Conservation (phyloP, 2,329 filamentous ascomycete genomes). For the Pseudogymnoascus sp. region DNA sequence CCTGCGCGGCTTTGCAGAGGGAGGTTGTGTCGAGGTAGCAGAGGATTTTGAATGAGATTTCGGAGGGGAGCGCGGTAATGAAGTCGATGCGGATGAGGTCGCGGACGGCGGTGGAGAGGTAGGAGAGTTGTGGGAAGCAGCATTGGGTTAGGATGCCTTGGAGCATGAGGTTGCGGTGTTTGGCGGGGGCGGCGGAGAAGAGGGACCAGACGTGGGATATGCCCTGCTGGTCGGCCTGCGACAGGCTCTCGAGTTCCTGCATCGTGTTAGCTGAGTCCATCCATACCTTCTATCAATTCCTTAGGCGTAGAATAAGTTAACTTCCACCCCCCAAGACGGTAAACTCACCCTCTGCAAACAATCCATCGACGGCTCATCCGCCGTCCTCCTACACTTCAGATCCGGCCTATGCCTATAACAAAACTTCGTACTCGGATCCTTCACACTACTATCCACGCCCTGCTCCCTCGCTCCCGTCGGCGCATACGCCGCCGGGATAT, state of each 20-base stretch:
- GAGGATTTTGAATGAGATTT: slow-evolving; percentile 88
- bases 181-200: slow-evolving; percentile 89
- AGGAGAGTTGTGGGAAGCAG: slow-evolving; percentile 94
- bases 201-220: slow-evolving; percentile 97
- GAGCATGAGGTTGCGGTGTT: slow-evolving; percentile 91
- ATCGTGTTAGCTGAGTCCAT: neutral
- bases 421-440: slow-evolving; percentile 73
- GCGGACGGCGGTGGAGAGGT: slow-evolving; percentile 80
- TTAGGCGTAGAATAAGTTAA: slow-evolving; percentile 10
- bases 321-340: neutral
- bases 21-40: slow-evolving; percentile 90
- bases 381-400: slow-evolving; percentile 83
- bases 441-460: slow-evolving; percentile 31
- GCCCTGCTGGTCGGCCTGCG: slow-evolving; percentile 80
- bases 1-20: slow-evolving; percentile 90
- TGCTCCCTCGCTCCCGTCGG: slow-evolving; percentile 50
- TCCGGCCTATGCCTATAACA: slow-evolving; percentile 95
- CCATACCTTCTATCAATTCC: neutral
- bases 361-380: slow-evolving; percentile 94
- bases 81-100: slow-evolving; percentile 98
- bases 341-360: slow-evolving; percentile 72
- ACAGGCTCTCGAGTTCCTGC: slow-evolving; percentile 73
- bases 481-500: slow-evolving; percentile 84
- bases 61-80: slow-evolving; percentile 74
- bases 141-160: slow-evolving; percentile 94